Percentiles rank a stretch among this genome's conserved stretches.
These are phyloP conservation scores for Aspergillus incahuasiensis DNA, from an alignment of 495 filamentous ascomycete species.

Conservation along the genomic window DNA sequence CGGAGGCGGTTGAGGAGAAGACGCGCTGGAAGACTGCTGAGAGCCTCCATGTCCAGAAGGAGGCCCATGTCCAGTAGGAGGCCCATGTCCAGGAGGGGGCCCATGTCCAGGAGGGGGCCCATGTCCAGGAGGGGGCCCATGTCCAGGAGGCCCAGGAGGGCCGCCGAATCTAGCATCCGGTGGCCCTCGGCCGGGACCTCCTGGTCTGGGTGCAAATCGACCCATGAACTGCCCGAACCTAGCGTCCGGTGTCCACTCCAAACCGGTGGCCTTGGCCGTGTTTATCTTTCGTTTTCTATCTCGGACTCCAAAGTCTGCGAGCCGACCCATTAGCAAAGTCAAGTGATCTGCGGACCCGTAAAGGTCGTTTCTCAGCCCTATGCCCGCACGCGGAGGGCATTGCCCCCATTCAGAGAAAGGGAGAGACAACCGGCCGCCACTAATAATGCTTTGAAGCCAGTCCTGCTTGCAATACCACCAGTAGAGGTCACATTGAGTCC, in stretches of 20 bases:
- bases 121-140: not conserved
- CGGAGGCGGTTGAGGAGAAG: constrained; percentile 22
- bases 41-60: constrained; percentile 1
- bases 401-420: constrained; percentile 75
- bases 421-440: constrained; percentile 74
- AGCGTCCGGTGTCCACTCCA: constrained; percentile 54
- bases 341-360: constrained; percentile 86
- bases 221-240: constrained; percentile 45
- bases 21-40: constrained; percentile 4
- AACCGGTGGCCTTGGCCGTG: constrained; percentile 41
- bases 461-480: constrained; percentile 98
- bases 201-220: constrained; percentile 35
- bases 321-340: constrained; percentile 72
- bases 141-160: constrained; percentile 5
- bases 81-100: not conserved
- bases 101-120: not conserved
- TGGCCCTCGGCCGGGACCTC: constrained; percentile 12
- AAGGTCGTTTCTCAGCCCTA: constrained; percentile 74
- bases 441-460: constrained; percentile 82
- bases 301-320: constrained; percentile 74
- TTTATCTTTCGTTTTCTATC: constrained; percentile 76
- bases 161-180: constrained; percentile 12
- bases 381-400: constrained; percentile 75
- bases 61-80: constrained; percentile 9
- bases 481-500: constrained; percentile 80